Evolutionary conservation across 176 grass and related monocot species (phyloP).

Genomic region (Alopecurus myosuroides): DNA sequence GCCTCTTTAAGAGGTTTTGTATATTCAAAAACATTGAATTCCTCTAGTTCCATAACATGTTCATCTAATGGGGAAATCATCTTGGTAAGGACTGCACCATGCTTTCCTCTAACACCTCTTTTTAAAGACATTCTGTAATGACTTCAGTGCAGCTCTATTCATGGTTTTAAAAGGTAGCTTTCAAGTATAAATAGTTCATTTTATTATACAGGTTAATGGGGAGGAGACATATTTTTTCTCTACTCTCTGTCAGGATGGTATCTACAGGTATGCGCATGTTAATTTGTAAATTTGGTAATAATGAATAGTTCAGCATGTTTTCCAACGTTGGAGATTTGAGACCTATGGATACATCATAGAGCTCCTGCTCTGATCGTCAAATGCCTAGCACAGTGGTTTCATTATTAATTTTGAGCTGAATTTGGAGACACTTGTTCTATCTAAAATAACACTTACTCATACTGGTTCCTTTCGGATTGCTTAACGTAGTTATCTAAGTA

Average conservation of each 20-base stretch:
- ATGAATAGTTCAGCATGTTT: background rate
- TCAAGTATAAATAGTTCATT: constrained; percentile 11
- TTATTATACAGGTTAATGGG: constrained; percentile 67
- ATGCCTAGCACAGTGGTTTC: background rate
- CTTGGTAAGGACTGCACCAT: constrained; percentile 41
- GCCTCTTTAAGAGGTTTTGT: constrained; percentile 58
- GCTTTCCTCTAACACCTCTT: constrained; percentile 1
- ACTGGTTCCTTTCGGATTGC: background rate
- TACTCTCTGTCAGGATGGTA: constrained; percentile 60
- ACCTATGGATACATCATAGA: constrained; percentile 12
- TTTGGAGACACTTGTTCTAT: background rate
- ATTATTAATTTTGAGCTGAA: constrained; percentile 15
- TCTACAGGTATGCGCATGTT: constrained; percentile 68
- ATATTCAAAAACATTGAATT: constrained; percentile 46
- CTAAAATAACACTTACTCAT: background rate
- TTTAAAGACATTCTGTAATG: background rate
- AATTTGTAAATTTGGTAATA: background rate
- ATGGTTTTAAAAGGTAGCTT: background rate
- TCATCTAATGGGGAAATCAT: constrained; percentile 86
- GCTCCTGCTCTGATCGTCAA: background rate
- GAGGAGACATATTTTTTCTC: constrained; percentile 77
- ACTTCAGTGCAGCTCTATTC: background rate
- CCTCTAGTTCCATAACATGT: constrained; percentile 41
- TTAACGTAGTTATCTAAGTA: constrained; percentile 20
- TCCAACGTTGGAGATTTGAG: background rate